These are phyloP conservation scores for Botrytis pseudocinerea DNA, from an alignment of 2,329 filamentous ascomycete species.

Conservation along the genomic window DNA sequence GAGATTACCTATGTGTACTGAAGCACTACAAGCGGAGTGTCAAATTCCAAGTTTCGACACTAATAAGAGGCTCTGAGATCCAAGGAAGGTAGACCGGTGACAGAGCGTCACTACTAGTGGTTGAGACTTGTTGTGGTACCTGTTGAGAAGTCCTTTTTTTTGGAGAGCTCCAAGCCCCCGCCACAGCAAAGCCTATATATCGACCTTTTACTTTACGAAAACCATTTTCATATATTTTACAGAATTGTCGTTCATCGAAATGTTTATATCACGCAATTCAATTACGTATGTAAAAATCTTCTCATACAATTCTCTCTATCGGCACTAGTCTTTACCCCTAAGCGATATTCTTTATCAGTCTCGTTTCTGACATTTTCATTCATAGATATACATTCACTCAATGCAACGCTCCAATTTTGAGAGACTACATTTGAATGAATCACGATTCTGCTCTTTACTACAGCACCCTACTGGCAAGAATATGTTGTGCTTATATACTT, in stretches of 20 bases:
- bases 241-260: background rate
- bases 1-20: background rate
- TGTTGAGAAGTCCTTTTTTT: background rate
- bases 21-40: background rate
- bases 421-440: background rate
- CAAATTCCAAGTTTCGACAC: background rate
- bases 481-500: background rate
- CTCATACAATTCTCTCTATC: background rate
- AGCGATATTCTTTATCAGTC: background rate
- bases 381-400: background rate
- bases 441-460: too few relatives aligned
- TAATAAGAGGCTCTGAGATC: background rate
- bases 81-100: background rate
- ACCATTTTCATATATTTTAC: background rate
- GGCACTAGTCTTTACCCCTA: background rate
- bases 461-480: background rate
- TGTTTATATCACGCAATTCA: background rate
- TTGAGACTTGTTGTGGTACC: background rate
- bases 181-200: background rate
- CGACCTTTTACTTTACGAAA: background rate
- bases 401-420: background rate
- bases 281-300: background rate
- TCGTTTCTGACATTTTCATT: background rate
- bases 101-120: background rate
- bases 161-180: background rate